Evolutionary conservation across 768 basidiomycete species (phyloP).

Genomic region (Ephemerocybe angulata): DNA sequence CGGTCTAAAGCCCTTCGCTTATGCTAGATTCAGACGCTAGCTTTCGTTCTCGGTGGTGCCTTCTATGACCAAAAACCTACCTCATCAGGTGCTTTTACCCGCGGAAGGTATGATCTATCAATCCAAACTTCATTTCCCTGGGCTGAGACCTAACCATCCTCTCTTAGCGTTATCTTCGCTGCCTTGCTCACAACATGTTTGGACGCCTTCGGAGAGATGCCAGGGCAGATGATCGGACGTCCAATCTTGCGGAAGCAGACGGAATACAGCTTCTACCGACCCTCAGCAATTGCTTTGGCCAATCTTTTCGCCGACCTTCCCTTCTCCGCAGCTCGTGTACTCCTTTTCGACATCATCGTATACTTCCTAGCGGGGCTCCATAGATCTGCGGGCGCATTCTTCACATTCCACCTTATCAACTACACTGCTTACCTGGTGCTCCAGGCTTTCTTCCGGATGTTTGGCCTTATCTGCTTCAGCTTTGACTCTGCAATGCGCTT

Average conservation of each 20-base stretch:
- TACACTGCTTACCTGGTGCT: conserved; percentile 66
- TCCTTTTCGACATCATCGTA: conserved; percentile 61
- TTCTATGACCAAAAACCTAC: conserved; percentile 72
- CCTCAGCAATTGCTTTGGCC: conserved; percentile 60
- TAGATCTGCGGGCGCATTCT: conserved; percentile 41
- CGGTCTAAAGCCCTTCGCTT: background rate
- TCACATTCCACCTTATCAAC: conserved; percentile 61
- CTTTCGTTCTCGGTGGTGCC: conserved; percentile 69
- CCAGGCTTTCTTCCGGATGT: conserved; percentile 82
- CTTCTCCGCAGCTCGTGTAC: conserved; percentile 55
- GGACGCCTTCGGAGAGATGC: conserved; percentile 75
- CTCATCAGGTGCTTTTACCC: conserved; percentile 81
- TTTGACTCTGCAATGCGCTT: conserved; percentile 47
- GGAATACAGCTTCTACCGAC: conserved; percentile 61
- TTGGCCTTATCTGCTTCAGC: conserved; percentile 51
- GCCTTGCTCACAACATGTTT: conserved; percentile 64
- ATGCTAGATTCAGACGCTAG: conserved; percentile 37
- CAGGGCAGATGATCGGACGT: conserved; percentile 75
- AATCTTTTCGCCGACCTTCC: conserved; percentile 69
- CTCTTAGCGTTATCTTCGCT: conserved; percentile 61
- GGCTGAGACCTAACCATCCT: background rate
- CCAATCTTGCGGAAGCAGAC: conserved; percentile 71
- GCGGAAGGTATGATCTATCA: conserved; percentile 63
- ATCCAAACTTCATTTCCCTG: background rate
- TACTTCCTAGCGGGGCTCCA: conserved; percentile 65